Conservation (phyloP, 352 stramenopile genomes). For the Nothophytophthora sp. region DNA sequence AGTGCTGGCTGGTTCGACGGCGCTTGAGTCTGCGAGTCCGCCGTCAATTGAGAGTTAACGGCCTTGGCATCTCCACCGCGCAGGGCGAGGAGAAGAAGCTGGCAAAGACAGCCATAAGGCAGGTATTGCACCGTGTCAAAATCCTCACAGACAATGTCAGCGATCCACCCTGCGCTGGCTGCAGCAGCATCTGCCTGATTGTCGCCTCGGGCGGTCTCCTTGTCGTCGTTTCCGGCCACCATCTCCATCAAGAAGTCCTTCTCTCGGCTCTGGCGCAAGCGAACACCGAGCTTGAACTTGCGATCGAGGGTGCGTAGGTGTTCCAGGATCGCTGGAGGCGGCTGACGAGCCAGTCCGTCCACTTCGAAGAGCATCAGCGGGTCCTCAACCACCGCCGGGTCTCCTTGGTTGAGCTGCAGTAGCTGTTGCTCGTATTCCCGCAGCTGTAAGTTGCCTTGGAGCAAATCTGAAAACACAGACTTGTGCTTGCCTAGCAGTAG, state of each 20-base stretch:
- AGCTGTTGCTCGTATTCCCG: conserved; percentile 76
- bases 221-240: conserved; percentile 57
- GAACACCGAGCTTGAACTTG: conserved; percentile 78
- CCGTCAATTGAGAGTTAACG: too few relatives aligned
- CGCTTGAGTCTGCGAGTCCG: conserved; percentile 13
- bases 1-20: conserved; percentile 37
- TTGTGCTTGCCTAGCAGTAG: conserved; percentile 65
- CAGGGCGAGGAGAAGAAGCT: conserved; percentile 71
- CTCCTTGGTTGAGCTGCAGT: conserved; percentile 45
- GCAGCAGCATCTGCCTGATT: conserved; percentile 11
- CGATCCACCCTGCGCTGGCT: conserved; percentile 78
- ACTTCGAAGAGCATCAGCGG: conserved; percentile 76
- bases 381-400: conserved; percentile 51
- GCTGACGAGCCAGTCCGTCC: conserved; percentile 67
- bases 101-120: conserved; percentile 72
- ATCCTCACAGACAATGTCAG: conserved; percentile 87
- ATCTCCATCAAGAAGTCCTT: conserved; percentile 90
- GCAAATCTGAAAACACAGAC: conserved; percentile 48
- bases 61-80: conserved; percentile 16
- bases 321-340: conserved; percentile 71
- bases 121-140: conserved; percentile 83
- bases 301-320: conserved; percentile 68
- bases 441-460: conserved; percentile 63
- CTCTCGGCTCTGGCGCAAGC: conserved; percentile 73
- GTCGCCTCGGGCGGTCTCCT: conserved; percentile 11